Percentiles rank a stretch among this genome's conserved stretches.
Conservation (phyloP, 768 basidiomycete species). For the Tricholoma bakamatsutake region DNA sequence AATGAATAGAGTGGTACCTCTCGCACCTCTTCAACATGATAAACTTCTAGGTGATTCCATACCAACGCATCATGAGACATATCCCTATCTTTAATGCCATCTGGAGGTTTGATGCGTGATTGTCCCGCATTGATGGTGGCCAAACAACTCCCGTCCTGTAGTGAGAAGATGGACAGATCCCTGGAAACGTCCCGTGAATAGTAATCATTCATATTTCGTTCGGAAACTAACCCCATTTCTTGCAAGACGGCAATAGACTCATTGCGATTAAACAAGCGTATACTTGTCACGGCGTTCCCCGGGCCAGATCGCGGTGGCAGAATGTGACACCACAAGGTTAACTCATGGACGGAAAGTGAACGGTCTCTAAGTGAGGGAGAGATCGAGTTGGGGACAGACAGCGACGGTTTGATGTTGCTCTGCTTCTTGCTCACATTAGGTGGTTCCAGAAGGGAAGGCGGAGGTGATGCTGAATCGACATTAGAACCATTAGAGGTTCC, state of each 20-base stretch:
- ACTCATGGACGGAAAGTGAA: constrained; percentile 20
- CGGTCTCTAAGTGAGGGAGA: constrained; percentile 31
- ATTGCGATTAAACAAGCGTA: constrained; percentile 39
- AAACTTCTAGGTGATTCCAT: constrained; percentile 36
- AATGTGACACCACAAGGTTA: constrained; percentile 36
- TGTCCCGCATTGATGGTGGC: constrained; percentile 25
- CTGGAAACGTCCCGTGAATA: constrained; percentile 27
- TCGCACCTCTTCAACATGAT: constrained; percentile 35
- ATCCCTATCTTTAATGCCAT: constrained; percentile 28
- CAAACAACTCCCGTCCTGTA: constrained; percentile 42
- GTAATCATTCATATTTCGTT: neutral
- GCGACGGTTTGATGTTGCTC: constrained; percentile 35
- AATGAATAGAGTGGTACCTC: neutral
- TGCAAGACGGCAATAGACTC: constrained; percentile 49
- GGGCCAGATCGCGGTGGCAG: constrained; percentile 40
- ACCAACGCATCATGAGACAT: constrained; percentile 32
- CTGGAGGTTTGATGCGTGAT: constrained; percentile 18
- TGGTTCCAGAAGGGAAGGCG: constrained; percentile 22
- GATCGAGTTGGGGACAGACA: constrained; percentile 37
- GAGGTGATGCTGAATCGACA: constrained; percentile 12
- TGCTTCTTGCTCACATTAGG: constrained; percentile 15
- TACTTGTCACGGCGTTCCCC: constrained; percentile 36
- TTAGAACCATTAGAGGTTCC: constrained; percentile 3
- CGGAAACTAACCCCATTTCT: constrained; percentile 54
- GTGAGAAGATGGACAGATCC: constrained; percentile 46